Base-by-base conservation (phyloP, 208 protist genomes). In the Trichomonas tenax region DNA sequence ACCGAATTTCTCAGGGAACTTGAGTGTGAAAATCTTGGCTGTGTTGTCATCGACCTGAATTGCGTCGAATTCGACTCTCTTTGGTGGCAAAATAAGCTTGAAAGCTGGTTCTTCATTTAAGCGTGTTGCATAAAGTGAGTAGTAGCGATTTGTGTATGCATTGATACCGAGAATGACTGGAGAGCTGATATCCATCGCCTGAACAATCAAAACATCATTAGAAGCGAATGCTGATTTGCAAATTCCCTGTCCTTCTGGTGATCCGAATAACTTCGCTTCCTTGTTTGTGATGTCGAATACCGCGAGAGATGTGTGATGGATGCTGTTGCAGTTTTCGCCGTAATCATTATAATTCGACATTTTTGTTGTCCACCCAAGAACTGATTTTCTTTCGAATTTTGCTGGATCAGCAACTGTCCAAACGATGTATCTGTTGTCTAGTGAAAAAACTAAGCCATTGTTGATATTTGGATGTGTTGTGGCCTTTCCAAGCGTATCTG, bases 211-310 rank as follows among this genome's bases (percentile, higher is more conserved):
- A 0, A 93, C n/a, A 38, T 93, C 45, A n/a, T 48, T 26, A 38
- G 86, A 93, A 93, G 86, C 86, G 44, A 93, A 93, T 2, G 44
- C 11, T 23, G 44, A 93, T 51, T 93, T 93, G 44, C 86, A 93
- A 48, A 40, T 31, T 14, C 86, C 44, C 14, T 93, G 86, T 10
- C 45, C 45, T 34, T 48, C 15, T 38, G 86, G 86, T 0, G 44
- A 6, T 51, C 86, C 86, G 31, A 58, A 34, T 26, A 51, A 34
- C 15, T 93, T 48, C 1, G 44, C 45, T 38, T 93, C 36, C 17
- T 48, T 51, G 3, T 41, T 93, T 38, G 21, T 10, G 26, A 40
- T 48, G 26, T 48, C 40, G 44, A 58, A 93, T 26, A 93, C 36
- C 17, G 44, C 44, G 31, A 93, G 44, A 51, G 23, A 41, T 38